phyloP scores from a whole-genome alignment of 2,329 filamentous ascomycete genomes.

The Daldinia sp. region DNA sequence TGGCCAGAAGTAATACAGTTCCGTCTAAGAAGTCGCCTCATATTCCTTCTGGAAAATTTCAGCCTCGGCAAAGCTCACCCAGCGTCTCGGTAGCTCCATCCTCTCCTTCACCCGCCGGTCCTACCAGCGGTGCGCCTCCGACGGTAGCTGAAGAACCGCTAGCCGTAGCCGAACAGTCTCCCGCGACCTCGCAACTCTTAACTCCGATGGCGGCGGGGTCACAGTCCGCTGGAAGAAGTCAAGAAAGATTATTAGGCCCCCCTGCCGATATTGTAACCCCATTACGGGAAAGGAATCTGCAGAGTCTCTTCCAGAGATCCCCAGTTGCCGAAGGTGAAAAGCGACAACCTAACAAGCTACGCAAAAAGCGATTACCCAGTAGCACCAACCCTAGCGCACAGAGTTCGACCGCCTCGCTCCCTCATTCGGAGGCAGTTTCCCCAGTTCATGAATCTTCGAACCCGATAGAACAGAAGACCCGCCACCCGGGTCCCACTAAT shows the following conservation, averaged over 20 bases:
- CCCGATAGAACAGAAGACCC: slow-evolving; percentile 57
- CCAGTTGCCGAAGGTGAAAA: slow-evolving; percentile 72
- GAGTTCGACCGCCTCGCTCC: slow-evolving; percentile 84
- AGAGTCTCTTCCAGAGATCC: slow-evolving; percentile 78
- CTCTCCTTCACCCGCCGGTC: slow-evolving; percentile 63
- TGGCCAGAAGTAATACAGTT: slow-evolving; percentile 85
- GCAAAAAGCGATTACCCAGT: slow-evolving; percentile 83
- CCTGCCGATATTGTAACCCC: slow-evolving; percentile 65
- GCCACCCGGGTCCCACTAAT: slow-evolving; percentile 40
- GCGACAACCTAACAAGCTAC: slow-evolving; percentile 88
- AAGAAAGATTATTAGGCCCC: slow-evolving; percentile 61
- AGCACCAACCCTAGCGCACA: slow-evolving; percentile 88
- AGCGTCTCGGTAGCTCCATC: slow-evolving; percentile 58
- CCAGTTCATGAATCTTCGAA: slow-evolving; percentile 61
- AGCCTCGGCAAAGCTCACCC: slow-evolving; percentile 54
- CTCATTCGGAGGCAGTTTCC: slow-evolving; percentile 60
- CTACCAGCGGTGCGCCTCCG: slow-evolving; percentile 53
- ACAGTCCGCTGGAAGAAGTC: slow-evolving; percentile 59
- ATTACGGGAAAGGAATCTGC: slow-evolving; percentile 74
- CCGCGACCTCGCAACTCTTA: slow-evolving; percentile 50
- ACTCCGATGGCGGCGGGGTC: slow-evolving; percentile 50
- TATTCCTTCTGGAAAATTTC: slow-evolving; percentile 75
- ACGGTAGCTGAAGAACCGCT: slow-evolving; percentile 51
- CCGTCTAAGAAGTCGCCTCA: slow-evolving; percentile 90
- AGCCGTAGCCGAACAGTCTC: slow-evolving; percentile 45